A percentile compares a stretch with the other conserved stretches of the same genome.
These are phyloP conservation scores for Amanita rimosa DNA, from an alignment of 768 basidiomycete species.

Conservation along the genomic window DNA sequence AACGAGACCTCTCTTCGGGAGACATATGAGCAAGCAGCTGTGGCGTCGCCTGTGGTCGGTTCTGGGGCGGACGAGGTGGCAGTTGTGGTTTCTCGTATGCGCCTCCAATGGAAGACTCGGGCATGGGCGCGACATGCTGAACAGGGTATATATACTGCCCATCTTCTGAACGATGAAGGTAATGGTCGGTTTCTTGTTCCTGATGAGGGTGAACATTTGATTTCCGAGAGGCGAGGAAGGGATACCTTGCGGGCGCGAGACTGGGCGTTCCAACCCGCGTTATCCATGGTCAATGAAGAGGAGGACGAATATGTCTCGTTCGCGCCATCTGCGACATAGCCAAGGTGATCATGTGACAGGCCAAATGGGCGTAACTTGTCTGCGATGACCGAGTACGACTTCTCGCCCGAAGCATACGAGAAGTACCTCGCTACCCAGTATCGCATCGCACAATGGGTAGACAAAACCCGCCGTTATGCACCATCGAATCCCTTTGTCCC, in stretches of 20 bases:
- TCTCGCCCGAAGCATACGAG: constrained; percentile 42
- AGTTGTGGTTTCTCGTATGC: constrained; percentile 27
- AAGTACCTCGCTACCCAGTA: constrained; percentile 33
- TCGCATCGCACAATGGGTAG: constrained; percentile 36
- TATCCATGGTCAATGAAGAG: constrained; percentile 42
- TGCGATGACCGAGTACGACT: constrained; percentile 52
- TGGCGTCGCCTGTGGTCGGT: not conserved
- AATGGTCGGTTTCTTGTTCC: constrained; percentile 21
- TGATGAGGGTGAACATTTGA: constrained; percentile 9
- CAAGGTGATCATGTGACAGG: not conserved
- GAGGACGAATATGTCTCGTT: not conserved
- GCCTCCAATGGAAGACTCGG: constrained; percentile 51
- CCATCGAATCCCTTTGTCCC: constrained; percentile 20
- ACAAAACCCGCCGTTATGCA: constrained; percentile 17
- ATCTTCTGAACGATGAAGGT: constrained; percentile 23
- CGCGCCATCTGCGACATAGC: not conserved
- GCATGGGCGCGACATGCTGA: constrained; percentile 48
- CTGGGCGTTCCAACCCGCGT: constrained; percentile 64
- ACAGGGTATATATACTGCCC: constrained; percentile 43
- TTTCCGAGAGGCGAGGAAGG: constrained; percentile 2
- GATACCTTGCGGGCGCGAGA: constrained; percentile 48
- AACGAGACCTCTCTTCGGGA: constrained; percentile 56
- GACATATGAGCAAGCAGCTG: constrained; percentile 35
- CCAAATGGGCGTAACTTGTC: constrained; percentile 1
- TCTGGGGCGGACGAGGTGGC: constrained; percentile 23